A percentile compares a stretch with the other conserved stretches of the same genome.
Conservation (phyloP, 805 yeast species). For the Ogataea neopini region DNA sequence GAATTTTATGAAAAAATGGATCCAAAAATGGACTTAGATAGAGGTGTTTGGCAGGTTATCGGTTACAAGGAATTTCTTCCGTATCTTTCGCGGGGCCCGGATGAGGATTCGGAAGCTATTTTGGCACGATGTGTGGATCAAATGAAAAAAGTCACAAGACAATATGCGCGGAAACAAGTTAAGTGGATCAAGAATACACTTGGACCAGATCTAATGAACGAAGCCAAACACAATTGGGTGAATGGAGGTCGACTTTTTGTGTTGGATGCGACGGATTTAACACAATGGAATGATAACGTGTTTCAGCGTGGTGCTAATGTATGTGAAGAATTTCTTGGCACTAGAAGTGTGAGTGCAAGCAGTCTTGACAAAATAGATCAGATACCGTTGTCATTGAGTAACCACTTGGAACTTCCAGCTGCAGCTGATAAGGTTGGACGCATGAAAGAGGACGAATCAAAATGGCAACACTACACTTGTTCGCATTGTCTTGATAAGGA, state of each 20-base stretch:
- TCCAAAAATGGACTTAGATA: constrained; percentile 52
- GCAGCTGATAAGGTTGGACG: neutral
- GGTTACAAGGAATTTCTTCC: constrained; percentile 91
- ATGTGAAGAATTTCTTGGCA: constrained; percentile 34
- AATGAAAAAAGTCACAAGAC: constrained; percentile 84
- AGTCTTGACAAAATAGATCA: constrained; percentile 6
- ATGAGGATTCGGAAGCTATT: constrained; percentile 17
- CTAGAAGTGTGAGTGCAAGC: neutral
- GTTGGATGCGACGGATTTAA: constrained; percentile 75
- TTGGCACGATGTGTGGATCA: constrained; percentile 55
- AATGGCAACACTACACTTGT: constrained; percentile 73
- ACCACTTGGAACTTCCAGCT: constrained; percentile 13
- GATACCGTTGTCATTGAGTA: constrained; percentile 22
- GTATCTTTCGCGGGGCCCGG: constrained; percentile 36
- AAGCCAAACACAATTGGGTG: constrained; percentile 43
- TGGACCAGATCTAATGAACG: constrained; percentile 57
- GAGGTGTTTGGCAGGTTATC: constrained; percentile 91
- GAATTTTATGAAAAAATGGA: constrained; percentile 39
- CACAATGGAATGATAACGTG: constrained; percentile 60
- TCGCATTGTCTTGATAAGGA: constrained; percentile 58
- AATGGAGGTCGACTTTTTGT: constrained; percentile 67
- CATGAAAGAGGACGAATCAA: constrained; percentile 19
- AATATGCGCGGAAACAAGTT: constrained; percentile 84
- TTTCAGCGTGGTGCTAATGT: constrained; percentile 54
- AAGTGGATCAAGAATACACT: constrained; percentile 85